Base-by-base conservation (phyloP, 352 stramenopile species). In the Salisapilia sapeloensis region DNA sequence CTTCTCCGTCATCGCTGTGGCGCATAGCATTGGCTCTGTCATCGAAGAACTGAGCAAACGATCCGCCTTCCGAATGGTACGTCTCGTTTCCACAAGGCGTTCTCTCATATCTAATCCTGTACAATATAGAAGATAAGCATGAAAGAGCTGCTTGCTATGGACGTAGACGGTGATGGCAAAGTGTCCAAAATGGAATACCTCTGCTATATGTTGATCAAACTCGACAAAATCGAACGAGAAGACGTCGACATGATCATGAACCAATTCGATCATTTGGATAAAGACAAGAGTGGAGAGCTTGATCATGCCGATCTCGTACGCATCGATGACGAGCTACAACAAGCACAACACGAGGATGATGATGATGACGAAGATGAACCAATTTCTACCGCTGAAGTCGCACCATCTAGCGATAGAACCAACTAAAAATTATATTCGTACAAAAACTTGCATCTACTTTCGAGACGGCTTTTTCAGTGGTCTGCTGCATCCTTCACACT, bases 191-290 rank as follows among this genome's bases (percentile, higher is more conserved):
- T 80, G n/a, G 64, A 77, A 31, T 77, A 76, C 34, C 34, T 80
- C 15, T 54, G 47, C 20, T 80, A 76, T 44, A 81, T 77, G 64
- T 59, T 81, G 23, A 59, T 81, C 9, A 81, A 78, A 38, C 49
- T 81, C n/a, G 57, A 65, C 40, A 81, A 77, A 33, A 61, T 50
- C 13, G 61, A 78, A 26, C 61, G 74, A 29, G 56, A 69, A 20
- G 59, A 76, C 29, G 76, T 77, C 17, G 54, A 70, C 33, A 53
- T 53, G 16, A 81, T 76, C 25, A 51, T 81, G 35, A 48, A 59
- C 16, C 64, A 77, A 42, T 77, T 81, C 24, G 35, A 56, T 37
- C 75, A 80, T 36, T 51, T 80, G 4, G 61, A 81, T 38, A 57
- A 63, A 24, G 61, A 81, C 33, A 52, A 59, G 6, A 81, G 56